Evolutionary conservation across 306 rosid species (phyloP), one percentile per base, ranked within the genome.

Genomic region (Dryas octopetala): DNA sequence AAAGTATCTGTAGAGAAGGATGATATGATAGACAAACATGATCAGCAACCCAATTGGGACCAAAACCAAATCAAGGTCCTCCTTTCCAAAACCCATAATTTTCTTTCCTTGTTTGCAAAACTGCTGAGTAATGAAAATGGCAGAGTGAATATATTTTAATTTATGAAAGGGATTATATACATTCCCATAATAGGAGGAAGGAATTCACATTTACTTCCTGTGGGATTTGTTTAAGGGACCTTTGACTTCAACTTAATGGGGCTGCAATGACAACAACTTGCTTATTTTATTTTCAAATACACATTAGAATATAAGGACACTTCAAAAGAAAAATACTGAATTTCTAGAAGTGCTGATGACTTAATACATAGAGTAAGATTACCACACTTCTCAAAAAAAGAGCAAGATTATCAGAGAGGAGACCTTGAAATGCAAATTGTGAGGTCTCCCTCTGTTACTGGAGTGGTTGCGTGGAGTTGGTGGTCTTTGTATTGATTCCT

Each of bases 1-100:
- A 59, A 90, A 73, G 54, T 84, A 92, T 76, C 89, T 85, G 82
- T 85, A 63, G 58, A 92, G 92, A 46, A 92, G 86, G 52, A 74
- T 67, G 71, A 90, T 82, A 74, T 92, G 96, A 78, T 92, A 92
- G 58, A 62, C 66, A 69, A 90, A 80, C 96, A 92, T 90, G 78
- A 88, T 62, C 4, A 92, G 69, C 85, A 92, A 81, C 7, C 97
- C 92, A 40, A 60, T 28, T 65, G 96, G 96, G 82, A 90, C 96
- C 73, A 92, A 74, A 53, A 88, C 79, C 83, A 90, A 66, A 77
- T 92, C 97, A 48, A 92, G 82, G 76, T 87, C 74, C 73, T 88
- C 84, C 83, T 85, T 90, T 44, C 83, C 81, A 77, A 88, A 87
- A 74, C 16, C 62, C 96, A 90, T 89, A 1, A 12, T 13, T 49